Evolutionary conservation across 2,329 filamentous ascomycete species (phyloP).

Genomic region (Aspergillus awamori): DNA sequence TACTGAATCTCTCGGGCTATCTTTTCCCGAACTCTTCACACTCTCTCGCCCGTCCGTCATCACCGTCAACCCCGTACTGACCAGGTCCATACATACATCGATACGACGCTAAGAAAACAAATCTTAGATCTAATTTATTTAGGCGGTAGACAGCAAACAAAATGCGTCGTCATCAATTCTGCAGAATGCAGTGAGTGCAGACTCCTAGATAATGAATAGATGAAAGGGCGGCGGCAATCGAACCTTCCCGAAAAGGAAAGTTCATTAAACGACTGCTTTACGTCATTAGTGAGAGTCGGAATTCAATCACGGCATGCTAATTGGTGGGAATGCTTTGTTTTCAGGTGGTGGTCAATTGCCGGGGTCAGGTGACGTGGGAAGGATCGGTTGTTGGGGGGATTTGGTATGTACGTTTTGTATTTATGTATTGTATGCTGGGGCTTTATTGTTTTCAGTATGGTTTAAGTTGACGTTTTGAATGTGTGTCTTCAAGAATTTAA

Average conservation of each 20-base stretch:
- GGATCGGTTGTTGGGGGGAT: neutral
- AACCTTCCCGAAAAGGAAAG: conserved; percentile 3
- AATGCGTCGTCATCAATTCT: too few relatives aligned
- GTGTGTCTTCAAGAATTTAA: neutral
- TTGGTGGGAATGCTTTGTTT: conserved; percentile 11
- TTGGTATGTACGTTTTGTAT: neutral
- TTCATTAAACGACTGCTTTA: conserved; percentile 9
- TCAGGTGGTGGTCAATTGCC: conserved; percentile 3
- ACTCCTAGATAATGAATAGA: neutral
- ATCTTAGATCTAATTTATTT: neutral
- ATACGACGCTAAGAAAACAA: neutral
- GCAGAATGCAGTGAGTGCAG: too few relatives aligned
- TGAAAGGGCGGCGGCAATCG: conserved; percentile 3
- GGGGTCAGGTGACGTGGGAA: conserved; percentile 15
- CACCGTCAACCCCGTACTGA: neutral
- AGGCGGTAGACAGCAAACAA: too few relatives aligned
- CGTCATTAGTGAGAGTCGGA: conserved; percentile 13
- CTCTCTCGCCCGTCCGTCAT: neutral
- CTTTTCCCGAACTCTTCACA: neutral
- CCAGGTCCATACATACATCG: neutral
- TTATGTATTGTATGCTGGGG: neutral
- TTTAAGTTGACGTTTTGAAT: too few relatives aligned
- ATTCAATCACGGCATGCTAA: conserved; percentile 1
- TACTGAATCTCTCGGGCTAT: neutral
- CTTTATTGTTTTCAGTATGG: neutral